These are phyloP conservation scores for Mortierella claussenii DNA, from an alignment of 192 early-diverging fungal species.

Conservation along the genomic window DNA sequence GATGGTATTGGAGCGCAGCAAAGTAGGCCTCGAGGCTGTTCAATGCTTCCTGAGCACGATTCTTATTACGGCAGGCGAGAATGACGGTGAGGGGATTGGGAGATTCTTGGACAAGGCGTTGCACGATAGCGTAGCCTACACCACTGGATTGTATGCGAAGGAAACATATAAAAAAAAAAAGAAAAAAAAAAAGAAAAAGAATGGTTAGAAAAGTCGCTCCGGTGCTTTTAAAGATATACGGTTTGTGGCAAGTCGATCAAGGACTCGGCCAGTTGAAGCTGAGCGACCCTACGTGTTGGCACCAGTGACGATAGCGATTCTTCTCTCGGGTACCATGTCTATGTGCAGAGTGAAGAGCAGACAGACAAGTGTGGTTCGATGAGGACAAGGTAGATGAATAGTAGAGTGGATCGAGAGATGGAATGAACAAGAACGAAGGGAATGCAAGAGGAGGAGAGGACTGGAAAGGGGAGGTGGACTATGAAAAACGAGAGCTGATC, in stretches of 20 bases:
- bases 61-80: slow-evolving; percentile 63
- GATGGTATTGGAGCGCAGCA: slow-evolving; percentile 3
- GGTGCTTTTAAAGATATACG: too few species aligned
- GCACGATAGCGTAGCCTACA: slow-evolving; percentile 64
- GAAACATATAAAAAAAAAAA: too few species aligned
- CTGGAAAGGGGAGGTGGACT: neutral
- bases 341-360: neutral
- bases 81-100: slow-evolving; percentile 46
- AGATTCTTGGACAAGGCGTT: slow-evolving; percentile 56
- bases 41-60: slow-evolving; percentile 55
- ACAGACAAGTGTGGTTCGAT: neutral
- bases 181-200: neutral
- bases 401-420: neutral
- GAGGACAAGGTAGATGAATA: neutral
- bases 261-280: too few species aligned
- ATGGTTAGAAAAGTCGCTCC: neutral
- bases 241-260: too few species aligned
- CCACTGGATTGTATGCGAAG: slow-evolving; percentile 29
- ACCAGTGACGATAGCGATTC: slow-evolving; percentile 60
- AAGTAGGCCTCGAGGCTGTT: slow-evolving; percentile 33
- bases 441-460: neutral
- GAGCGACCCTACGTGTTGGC: slow-evolving; percentile 59
- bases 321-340: slow-evolving; percentile 14
- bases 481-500: too few species aligned
- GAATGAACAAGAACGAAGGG: neutral